Conservation (phyloP, 2,329 filamentous ascomycete genomes). For the Phyllosticta citribraziliensis region DNA sequence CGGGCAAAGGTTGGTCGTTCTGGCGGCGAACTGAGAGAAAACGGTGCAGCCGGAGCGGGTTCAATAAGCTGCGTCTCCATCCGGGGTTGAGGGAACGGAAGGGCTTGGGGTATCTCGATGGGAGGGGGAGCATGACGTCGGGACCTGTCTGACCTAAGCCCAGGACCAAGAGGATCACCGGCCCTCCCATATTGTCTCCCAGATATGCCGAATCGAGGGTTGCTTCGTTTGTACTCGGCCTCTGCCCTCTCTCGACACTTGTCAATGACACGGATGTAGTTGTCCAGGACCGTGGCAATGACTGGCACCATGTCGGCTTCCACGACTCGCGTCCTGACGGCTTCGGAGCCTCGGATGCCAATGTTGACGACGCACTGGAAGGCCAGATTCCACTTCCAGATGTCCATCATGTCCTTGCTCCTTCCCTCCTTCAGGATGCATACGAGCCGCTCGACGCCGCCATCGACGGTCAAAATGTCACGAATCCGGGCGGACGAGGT, state of each 20-base stretch:
- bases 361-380: constrained; percentile 99
- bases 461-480: constrained; percentile 97
- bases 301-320: constrained; percentile 99
- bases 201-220: constrained; percentile 30
- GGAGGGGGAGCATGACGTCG: constrained; percentile 76
- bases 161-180: constrained; percentile 25
- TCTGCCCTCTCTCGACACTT: constrained; percentile 82
- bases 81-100: constrained; percentile 35
- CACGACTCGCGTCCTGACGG: constrained; percentile 86
- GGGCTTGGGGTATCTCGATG: constrained; percentile 63
- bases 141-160: constrained; percentile 33
- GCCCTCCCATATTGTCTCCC: constrained; percentile 32
- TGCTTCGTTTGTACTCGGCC: constrained; percentile 59
- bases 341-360: constrained; percentile 88
- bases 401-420: constrained; percentile 98
- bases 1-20: constrained; percentile 57
- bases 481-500: constrained; percentile 95
- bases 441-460: constrained; percentile 89
- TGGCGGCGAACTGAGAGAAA: constrained; percentile 59
- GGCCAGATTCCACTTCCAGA: constrained; percentile 99
- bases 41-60: constrained; percentile 51
- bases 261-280: constrained; percentile 94
- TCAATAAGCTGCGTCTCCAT: constrained; percentile 47
- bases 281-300: constrained; percentile 94
- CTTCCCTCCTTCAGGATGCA: constrained; percentile 96